phyloP scores from a whole-genome alignment of 2,329 filamentous ascomycete species.

The Leptographium galeiforme region DNA sequence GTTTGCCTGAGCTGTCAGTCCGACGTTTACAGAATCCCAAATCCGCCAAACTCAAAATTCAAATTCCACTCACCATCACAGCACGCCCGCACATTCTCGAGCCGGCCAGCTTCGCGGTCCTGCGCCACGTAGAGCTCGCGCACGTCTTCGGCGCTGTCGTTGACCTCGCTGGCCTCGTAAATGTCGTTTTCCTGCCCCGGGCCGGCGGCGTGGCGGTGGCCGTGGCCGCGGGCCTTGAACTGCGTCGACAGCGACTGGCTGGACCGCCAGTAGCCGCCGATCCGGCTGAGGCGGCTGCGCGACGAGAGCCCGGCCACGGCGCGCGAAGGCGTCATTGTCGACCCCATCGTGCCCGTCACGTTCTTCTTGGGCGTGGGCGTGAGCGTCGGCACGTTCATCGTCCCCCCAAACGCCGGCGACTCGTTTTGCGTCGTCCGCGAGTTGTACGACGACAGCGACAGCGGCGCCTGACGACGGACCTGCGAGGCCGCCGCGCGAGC shows the following conservation, averaged over 20 bases:
- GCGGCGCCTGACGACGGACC: constrained; percentile 33
- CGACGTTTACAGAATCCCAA: background rate
- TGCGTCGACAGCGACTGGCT: constrained; percentile 26
- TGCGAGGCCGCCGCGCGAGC: constrained; percentile 22
- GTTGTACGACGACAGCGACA: constrained; percentile 68
- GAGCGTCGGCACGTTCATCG: constrained; percentile 41
- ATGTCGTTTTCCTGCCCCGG: constrained; percentile 24
- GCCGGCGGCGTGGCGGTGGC: constrained; percentile 8
- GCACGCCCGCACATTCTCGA: constrained; percentile 94
- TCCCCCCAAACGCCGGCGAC: constrained; percentile 38
- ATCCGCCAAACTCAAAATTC: background rate
- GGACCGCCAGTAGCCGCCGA: constrained; percentile 47
- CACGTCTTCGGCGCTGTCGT: constrained; percentile 74
- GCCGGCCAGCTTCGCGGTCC: constrained; percentile 60
- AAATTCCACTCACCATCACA: constrained; percentile 67
- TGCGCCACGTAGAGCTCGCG: constrained; percentile 66
- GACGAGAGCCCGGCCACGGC: constrained; percentile 16
- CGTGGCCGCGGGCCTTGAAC: constrained; percentile 35
- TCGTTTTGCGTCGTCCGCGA: constrained; percentile 57
- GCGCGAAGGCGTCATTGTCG: constrained; percentile 9
- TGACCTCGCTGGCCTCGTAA: constrained; percentile 41
- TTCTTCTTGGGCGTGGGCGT: constrained; percentile 34
- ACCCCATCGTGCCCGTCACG: constrained; percentile 13
- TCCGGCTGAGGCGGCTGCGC: constrained; percentile 38
- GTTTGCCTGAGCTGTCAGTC: constrained; percentile 41